Evolutionary conservation across 495 filamentous ascomycete genomes (phyloP), one percentile per base, ranked within the genome.

Genomic region (Glonium stellatum): DNA sequence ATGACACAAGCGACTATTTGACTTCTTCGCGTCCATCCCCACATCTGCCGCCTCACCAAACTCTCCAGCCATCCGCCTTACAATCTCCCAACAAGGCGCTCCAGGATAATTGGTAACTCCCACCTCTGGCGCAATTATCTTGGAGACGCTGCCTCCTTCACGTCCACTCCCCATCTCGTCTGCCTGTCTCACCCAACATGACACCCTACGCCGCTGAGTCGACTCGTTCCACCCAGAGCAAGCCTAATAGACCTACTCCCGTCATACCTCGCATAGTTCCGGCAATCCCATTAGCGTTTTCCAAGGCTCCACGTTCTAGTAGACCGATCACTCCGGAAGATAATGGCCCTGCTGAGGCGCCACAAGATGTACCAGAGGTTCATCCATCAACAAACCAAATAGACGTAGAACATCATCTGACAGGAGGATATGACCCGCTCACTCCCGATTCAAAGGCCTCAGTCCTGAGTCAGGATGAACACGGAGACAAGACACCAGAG

Each of bases 71-170:
- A 27, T 55, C 19, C 46, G 57, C 55, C 58, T 13, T 12, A 36
- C 35, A 31, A 15, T 25, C 47, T 11, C 11, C 52, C 52, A 25
- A 56, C 59, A 23, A 49, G 60, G 67, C 67, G 57, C 67, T 70
- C 67, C 65, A 67, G 65, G 67, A 66, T 67, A 70, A 70, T 70
- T 70, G 62, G 37, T 60, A 22, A 18, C 41, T 34, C 34, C 19
- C 6, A 31, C 27, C 9, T 37, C 37, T 13, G n/a, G 51, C 54
- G 57, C 57, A 62, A 67, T 70, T 70, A 65, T 67, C 62, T 67
- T 70, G 67, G 67, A 70, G 67, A 54, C 60, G 60, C 60, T 64
- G 54, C 54, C 19, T 54, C 53, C 54, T 22, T 49, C 34, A 13
- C 27, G 18, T 25, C 53, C 39, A 25, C 35, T 55, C 13, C 19